A percentile compares a stretch with the other conserved stretches of the same genome.
phyloP scores from a whole-genome alignment of 768 basidiomycete species.

The Hortiboletus flavorubellus region DNA sequence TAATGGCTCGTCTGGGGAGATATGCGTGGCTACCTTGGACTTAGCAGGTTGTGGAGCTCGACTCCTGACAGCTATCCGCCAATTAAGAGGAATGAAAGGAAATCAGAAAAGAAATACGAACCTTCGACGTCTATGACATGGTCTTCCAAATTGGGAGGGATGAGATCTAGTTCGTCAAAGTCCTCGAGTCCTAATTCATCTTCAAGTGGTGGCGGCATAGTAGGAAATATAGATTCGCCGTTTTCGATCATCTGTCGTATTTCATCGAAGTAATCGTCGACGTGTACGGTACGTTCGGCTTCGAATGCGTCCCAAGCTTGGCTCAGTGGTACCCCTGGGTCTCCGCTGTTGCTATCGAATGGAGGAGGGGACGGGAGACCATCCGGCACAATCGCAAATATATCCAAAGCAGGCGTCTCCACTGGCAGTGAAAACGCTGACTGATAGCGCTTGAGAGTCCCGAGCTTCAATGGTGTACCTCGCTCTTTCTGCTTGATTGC shows the following conservation, averaged over 20 bases:
- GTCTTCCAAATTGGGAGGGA: background rate
- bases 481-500: background rate
- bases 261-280: constrained; percentile 5
- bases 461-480: background rate
- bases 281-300: background rate
- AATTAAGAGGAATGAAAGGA: background rate
- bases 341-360: background rate
- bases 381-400: background rate
- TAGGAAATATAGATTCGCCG: background rate
- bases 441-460: background rate
- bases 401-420: background rate
- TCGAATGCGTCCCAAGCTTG: constrained; percentile 8
- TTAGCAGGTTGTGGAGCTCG: background rate
- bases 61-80: background rate
- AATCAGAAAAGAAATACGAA: background rate
- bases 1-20: background rate
- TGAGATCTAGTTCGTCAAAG: background rate
- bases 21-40: background rate
- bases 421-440: background rate
- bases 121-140: background rate
- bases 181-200: background rate
- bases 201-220: background rate
- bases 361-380: background rate
- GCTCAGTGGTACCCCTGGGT: background rate
- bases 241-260: background rate